A percentile compares a stretch with the other conserved stretches of the same genome.
Evolutionary conservation across 495 filamentous ascomycete genomes (phyloP).

Genomic region (Lophiotrema nucula): DNA sequence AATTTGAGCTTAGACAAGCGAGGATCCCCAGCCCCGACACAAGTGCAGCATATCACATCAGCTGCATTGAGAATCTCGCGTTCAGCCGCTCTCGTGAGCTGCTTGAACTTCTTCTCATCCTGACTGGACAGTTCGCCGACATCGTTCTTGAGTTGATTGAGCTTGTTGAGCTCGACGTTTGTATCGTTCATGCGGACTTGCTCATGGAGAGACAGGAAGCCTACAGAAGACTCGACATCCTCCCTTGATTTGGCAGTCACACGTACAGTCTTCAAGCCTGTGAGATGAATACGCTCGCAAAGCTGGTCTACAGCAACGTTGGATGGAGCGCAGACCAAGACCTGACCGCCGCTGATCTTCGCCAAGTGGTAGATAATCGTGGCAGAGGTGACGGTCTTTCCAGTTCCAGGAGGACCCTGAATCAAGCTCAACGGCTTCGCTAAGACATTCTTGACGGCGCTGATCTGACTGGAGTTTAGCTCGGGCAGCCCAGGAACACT

Average conservation of each 20-base stretch:
- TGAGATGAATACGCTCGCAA: conserved; percentile 94
- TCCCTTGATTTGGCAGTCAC: conserved; percentile 97
- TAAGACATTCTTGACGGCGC: conserved; percentile 92
- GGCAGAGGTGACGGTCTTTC: conserved; percentile 98
- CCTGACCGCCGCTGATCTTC: conserved; percentile 92
- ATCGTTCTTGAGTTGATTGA: conserved; percentile 87
- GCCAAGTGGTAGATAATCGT: conserved; percentile 98
- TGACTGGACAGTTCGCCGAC: conserved; percentile 90
- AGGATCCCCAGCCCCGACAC: conserved; percentile 95
- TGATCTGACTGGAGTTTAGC: conserved; percentile 93
- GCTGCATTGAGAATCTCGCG: conserved; percentile 93
- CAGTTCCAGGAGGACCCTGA: conserved; percentile 94
- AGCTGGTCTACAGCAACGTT: conserved; percentile 99
- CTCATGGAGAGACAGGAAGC: conserved; percentile 91
- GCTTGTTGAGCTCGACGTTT: conserved; percentile 87
- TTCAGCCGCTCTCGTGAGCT: conserved; percentile 88
- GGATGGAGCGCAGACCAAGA: conserved; percentile 94
- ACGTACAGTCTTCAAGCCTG: conserved; percentile 94
- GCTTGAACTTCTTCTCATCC: conserved; percentile 98
- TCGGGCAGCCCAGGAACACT: conserved; percentile 94
- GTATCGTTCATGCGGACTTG: conserved; percentile 97
- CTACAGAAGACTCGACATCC: conserved; percentile 95
- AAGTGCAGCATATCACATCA: conserved; percentile 99
- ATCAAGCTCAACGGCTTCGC: conserved; percentile 92
- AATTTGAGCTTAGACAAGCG: conserved; percentile 95